These are phyloP conservation scores for Epichloe coenophiala DNA, from an alignment of 2,329 filamentous ascomycete genomes.

Conservation along the genomic window DNA sequence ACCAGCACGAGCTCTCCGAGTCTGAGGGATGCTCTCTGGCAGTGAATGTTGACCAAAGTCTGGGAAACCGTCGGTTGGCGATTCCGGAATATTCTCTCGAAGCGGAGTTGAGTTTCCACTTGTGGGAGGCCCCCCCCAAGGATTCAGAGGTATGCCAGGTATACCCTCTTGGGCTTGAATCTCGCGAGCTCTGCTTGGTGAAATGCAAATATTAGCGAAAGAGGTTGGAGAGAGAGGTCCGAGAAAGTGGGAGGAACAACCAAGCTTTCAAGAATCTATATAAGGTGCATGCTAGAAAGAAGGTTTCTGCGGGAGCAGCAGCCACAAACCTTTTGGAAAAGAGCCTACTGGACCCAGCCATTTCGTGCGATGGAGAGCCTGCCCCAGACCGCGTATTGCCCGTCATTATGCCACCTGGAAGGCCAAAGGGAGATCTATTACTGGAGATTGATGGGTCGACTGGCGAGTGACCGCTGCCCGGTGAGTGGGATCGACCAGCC, in stretches of 20 bases:
- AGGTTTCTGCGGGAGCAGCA: background rate
- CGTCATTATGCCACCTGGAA: constrained; percentile 51
- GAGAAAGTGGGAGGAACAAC: background rate
- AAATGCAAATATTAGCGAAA: background rate
- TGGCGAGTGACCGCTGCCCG: constrained; percentile 67
- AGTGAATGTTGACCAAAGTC: constrained; percentile 67
- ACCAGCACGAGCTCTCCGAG: constrained; percentile 75
- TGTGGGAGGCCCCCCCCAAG: constrained; percentile 95
- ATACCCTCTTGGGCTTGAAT: constrained; percentile 95
- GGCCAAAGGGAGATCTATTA: constrained; percentile 60
- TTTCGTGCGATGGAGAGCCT: constrained; percentile 93
- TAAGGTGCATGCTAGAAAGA: background rate
- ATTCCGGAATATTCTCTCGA: constrained; percentile 94
- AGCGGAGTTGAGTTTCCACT: constrained; percentile 93
- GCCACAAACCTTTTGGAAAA: constrained; percentile 78
- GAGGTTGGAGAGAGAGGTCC: background rate
- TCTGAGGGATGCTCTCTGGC: constrained; percentile 51
- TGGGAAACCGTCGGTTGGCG: constrained; percentile 88
- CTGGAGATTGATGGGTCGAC: constrained; percentile 54
- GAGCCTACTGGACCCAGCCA: constrained; percentile 56
- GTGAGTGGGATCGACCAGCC: constrained; percentile 60
- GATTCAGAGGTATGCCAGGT: constrained; percentile 49
- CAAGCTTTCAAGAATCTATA: background rate
- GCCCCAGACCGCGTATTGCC: constrained; percentile 61
- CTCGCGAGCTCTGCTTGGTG: constrained; percentile 65